Conservation (phyloP, 2,329 filamentous ascomycete genomes). For the Incumbomyces lentus region DNA sequence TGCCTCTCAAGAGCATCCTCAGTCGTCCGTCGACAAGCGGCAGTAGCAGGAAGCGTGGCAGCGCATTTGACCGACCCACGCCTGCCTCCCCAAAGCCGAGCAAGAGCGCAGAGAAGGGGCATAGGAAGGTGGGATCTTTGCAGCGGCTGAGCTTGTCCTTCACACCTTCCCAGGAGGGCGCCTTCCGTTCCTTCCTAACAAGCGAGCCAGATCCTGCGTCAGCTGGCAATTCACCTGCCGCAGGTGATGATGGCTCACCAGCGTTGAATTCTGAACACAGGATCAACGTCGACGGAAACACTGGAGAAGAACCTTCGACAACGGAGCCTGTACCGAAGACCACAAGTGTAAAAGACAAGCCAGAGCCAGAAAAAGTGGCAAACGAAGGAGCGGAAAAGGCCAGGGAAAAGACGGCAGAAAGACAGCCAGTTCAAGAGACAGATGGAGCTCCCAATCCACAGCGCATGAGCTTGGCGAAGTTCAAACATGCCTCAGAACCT, state of each 20-base stretch:
- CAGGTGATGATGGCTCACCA: too few relatives aligned
- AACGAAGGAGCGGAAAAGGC: too few relatives aligned
- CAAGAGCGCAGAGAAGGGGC: slow-evolving; percentile 2
- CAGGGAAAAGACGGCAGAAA: neutral
- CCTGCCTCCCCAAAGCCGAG: neutral
- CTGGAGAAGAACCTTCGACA: neutral
- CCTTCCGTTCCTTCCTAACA: slow-evolving; percentile 11
- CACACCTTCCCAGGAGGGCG: slow-evolving; percentile 13
- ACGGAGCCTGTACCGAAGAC: slow-evolving; percentile 1
- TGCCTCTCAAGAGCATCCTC: slow-evolving; percentile 1
- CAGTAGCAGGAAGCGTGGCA: slow-evolving; percentile 1
- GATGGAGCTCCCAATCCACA: slow-evolving; percentile 27
- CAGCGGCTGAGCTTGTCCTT: slow-evolving; percentile 17
- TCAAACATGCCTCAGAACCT: slow-evolving; percentile 86
- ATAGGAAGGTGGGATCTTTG: slow-evolving; percentile 14
- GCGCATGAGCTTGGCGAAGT: slow-evolving; percentile 61
- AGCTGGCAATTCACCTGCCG: too few relatives aligned
- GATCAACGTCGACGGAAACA: too few relatives aligned
- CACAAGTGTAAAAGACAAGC: neutral
- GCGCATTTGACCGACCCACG: neutral
- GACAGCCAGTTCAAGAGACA: slow-evolving; percentile 6
- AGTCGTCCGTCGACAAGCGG: slow-evolving; percentile 2
- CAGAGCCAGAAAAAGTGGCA: neutral
- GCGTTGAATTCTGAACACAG: too few relatives aligned
- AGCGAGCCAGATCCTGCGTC: slow-evolving; percentile 11